Conservation (phyloP, 768 basidiomycete genomes). For the Termitomyces sp. region DNA sequence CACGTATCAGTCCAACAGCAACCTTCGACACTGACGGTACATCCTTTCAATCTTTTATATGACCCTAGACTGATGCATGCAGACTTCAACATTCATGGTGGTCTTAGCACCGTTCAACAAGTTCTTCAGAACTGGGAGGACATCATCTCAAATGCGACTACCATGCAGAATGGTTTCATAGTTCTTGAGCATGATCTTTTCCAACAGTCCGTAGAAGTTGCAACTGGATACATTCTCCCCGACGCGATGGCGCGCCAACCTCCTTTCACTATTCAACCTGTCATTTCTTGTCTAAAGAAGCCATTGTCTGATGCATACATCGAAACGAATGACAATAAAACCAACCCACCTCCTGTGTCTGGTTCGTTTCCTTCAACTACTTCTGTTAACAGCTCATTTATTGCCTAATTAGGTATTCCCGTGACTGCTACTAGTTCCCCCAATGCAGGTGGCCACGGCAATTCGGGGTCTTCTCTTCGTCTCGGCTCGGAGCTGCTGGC, state of each 20-base stretch:
- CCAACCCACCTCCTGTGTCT: constrained; percentile 47
- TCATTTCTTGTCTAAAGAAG: constrained; percentile 61
- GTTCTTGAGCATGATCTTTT: constrained; percentile 86
- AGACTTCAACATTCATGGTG: constrained; percentile 82
- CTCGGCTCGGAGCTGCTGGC: constrained; percentile 4
- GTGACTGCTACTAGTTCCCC: constrained; percentile 28
- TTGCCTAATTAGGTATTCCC: constrained; percentile 28
- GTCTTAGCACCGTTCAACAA: constrained; percentile 46
- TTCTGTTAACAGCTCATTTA: background rate
- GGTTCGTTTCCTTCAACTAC: constrained; percentile 37
- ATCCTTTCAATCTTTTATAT: constrained; percentile 5
- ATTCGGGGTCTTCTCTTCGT: constrained; percentile 5
- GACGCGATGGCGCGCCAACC: constrained; percentile 66
- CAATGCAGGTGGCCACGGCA: constrained; percentile 14
- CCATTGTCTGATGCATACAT: constrained; percentile 63
- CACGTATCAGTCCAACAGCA: constrained; percentile 48
- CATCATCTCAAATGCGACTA: constrained; percentile 59
- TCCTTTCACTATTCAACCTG: constrained; percentile 62
- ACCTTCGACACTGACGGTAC: constrained; percentile 71
- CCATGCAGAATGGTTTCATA: constrained; percentile 73
- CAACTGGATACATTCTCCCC: constrained; percentile 82
- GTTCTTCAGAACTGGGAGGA: constrained; percentile 68
- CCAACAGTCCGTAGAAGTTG: constrained; percentile 78
- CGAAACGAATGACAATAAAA: constrained; percentile 72
- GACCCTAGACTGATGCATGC: constrained; percentile 3